Evolutionary conservation across 345 rosid genomes (phyloP), one percentile per base, ranked within the genome.

Genomic region (Clausena lansium): DNA sequence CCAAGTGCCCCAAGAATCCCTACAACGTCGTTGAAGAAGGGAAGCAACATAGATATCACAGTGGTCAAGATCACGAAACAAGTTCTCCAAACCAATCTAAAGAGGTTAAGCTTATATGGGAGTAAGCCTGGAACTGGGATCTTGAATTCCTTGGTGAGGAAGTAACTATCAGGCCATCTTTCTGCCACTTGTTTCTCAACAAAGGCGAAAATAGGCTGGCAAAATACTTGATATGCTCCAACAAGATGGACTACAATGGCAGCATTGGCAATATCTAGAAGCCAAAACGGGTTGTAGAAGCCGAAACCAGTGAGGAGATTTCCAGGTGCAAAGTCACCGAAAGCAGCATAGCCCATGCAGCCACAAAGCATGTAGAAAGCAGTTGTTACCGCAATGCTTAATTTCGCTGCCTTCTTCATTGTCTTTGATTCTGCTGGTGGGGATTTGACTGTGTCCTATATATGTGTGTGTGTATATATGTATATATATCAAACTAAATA

Each of bases 281-380:
- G 87, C 93, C 93, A 89, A 78, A 78, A 89, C 6, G 91, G 93
- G 81, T 89, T 89, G 60, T 82, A 88, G 78, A 86, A 87, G 22
- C 93, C 93, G 10, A 89, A 89, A 1, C 90, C 91, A 0, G 91
- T 86, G 24, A 89, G 87, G 74, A 88, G 88, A 72, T 89, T 89
- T 45, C 87, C 93, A 3, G 93, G 93, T 14, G 88, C 83, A 27
- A 32, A 33, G 77, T 89, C 91, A 13, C 93, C 93, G 1, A 89
- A 89, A 55, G 93, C 88, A 0, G 91, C 93, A 10, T 88, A 89
- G 22, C 93, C 91, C 83, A 89, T 86, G 80, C 87, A 89, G 9
- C 93, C 91, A 57, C 91, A 88, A 9, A 88, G 76, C 88, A 88
- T 81, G 57, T 88, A 88, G 85, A 88, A 88, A 32, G 79, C 65